These are phyloP conservation scores for Dujonia santamariae DNA, from an alignment of 1,139 yeast species.

Conservation along the genomic window DNA sequence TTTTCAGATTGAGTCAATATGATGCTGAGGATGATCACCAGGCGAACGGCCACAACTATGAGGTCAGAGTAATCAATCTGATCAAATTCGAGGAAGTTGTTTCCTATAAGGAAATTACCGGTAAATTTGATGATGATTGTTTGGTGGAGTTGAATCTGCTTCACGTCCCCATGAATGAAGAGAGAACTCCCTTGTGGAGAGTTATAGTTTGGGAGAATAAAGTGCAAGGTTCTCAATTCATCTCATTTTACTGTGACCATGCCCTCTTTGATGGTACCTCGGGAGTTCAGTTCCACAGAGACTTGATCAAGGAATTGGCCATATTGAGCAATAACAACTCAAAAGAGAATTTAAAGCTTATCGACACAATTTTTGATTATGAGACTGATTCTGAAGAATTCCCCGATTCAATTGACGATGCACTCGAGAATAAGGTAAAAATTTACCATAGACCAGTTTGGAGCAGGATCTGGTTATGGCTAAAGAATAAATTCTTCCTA, in stretches of 20 bases:
- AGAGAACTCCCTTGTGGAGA: constrained; percentile 11
- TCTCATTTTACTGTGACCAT: constrained; percentile 13
- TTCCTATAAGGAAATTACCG: constrained; percentile 4
- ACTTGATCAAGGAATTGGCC: constrained; percentile 11
- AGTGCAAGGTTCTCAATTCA: constrained; percentile 7
- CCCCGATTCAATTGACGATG: constrained; percentile 4
- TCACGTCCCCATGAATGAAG: constrained; percentile 6
- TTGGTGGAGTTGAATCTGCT: constrained; percentile 4
- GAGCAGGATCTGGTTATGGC: neutral
- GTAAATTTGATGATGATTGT: constrained; percentile 3
- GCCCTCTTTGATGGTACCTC: constrained; percentile 14
- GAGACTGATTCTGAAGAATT: constrained; percentile 1
- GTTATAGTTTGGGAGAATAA: constrained; percentile 7
- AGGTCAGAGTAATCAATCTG: constrained; percentile 9
- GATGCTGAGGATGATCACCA: constrained; percentile 7
- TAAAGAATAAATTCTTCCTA: too few species aligned
- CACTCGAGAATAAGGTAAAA: constrained; percentile 5
- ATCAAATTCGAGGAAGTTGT: constrained; percentile 10
- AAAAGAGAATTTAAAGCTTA: neutral
- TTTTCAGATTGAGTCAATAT: constrained; percentile 4
- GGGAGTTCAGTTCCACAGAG: constrained; percentile 13
- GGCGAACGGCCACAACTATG: constrained; percentile 11
- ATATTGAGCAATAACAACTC: neutral
- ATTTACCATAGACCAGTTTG: constrained; percentile 4
- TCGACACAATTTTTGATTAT: constrained; percentile 4